Conservation (phyloP, 352 stramenopile species). For the Globisporangium okanoganense region DNA sequence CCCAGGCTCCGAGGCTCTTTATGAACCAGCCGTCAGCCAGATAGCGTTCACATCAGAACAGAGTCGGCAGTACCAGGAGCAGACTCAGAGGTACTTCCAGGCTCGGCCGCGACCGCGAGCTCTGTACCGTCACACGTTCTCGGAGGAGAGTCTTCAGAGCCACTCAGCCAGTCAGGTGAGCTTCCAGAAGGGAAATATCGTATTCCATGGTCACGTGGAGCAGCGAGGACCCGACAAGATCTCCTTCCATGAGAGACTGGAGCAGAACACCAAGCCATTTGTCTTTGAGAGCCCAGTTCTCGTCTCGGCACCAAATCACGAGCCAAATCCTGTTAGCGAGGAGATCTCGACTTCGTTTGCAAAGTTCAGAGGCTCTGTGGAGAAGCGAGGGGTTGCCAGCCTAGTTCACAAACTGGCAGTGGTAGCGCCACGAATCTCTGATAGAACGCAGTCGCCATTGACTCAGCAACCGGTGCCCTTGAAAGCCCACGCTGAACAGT, state of each 20-base stretch:
- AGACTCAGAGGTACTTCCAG: slow-evolving; percentile 33
- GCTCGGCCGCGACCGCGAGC: slow-evolving; percentile 26
- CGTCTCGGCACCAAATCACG: background rate
- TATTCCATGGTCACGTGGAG: slow-evolving; percentile 37
- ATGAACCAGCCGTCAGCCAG: slow-evolving; percentile 28
- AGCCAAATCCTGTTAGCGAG: background rate
- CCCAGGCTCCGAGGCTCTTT: background rate
- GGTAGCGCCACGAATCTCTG: background rate
- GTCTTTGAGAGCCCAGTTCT: slow-evolving; percentile 16
- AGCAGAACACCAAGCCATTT: slow-evolving; percentile 27
- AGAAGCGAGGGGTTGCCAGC: background rate
- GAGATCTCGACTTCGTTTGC: slow-evolving; percentile 29
- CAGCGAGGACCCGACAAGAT: slow-evolving; percentile 9
- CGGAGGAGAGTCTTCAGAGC: slow-evolving; percentile 1
- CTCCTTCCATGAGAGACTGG: slow-evolving; percentile 28
- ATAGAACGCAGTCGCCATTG: background rate
- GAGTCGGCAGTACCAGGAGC: background rate
- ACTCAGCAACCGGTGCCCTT: background rate
- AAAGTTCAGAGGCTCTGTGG: slow-evolving; percentile 26
- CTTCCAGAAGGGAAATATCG: slow-evolving; percentile 54
- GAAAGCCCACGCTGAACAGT: background rate
- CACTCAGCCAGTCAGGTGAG: background rate
- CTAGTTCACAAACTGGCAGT: no score
- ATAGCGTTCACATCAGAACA: slow-evolving; percentile 21
- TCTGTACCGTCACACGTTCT: slow-evolving; percentile 52